Evolutionary conservation across 768 basidiomycete genomes (phyloP).

Genomic region (Roridomyces roridus): DNA sequence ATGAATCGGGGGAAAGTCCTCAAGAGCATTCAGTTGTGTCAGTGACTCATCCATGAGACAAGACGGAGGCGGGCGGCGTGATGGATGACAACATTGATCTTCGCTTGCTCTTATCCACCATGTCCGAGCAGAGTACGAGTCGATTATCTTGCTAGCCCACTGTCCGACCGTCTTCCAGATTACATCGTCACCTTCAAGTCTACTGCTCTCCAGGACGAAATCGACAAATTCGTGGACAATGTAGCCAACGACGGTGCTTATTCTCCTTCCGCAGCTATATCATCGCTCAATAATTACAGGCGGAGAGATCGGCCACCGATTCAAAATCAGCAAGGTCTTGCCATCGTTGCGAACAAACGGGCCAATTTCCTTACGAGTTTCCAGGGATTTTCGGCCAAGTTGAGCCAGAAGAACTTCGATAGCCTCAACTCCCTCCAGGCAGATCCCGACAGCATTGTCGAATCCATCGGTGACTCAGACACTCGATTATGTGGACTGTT

Average conservation of each 20-base stretch:
- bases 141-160: not conserved
- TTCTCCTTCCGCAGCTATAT: not conserved
- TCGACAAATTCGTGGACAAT: slow-evolving; percentile 46
- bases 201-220: slow-evolving; percentile 42
- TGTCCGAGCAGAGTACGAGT: slow-evolving; percentile 21
- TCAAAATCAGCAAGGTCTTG: slow-evolving; percentile 46
- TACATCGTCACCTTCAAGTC: slow-evolving; percentile 66
- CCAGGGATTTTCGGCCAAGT: slow-evolving; percentile 52
- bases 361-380: not conserved
- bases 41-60: too few species aligned
- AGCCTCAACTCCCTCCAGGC: slow-evolving; percentile 32
- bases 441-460: slow-evolving; percentile 21
- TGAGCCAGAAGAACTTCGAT: slow-evolving; percentile 37
- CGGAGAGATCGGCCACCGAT: slow-evolving; percentile 48
- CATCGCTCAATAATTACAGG: slow-evolving; percentile 34
- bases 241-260: slow-evolving; percentile 45
- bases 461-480: slow-evolving; percentile 26
- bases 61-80: too few species aligned
- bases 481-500: too few species aligned
- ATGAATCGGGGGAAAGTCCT: not conserved
- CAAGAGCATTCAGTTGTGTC: too few species aligned
- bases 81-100: too few species aligned
- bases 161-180: slow-evolving; percentile 33
- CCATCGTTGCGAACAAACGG: not conserved
- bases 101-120: not conserved